Percentiles rank a stretch among this genome's conserved stretches.
phyloP scores from a whole-genome alignment of 1,284 basidiomycete genomes.

The Cutaneotrichosporon sp. region DNA sequence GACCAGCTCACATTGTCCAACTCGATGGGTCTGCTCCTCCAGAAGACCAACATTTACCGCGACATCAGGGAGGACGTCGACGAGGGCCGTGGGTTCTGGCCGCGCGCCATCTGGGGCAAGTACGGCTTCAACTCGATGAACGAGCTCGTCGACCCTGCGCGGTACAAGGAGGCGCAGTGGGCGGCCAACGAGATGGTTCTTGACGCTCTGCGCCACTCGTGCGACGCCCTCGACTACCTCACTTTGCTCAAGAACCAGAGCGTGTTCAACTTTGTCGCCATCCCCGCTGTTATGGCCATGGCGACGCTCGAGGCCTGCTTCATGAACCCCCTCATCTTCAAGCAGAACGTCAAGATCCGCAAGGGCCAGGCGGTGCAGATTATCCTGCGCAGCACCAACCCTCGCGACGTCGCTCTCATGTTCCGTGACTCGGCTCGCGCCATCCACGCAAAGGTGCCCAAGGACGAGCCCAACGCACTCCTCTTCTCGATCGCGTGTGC shows the following conservation, averaged over 20 bases:
- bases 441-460: conserved; percentile 74
- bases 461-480: conserved; percentile 82
- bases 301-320: conserved; percentile 88
- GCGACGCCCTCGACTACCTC: conserved; percentile 85
- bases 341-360: conserved; percentile 89
- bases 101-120: conserved; percentile 79
- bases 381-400: conserved; percentile 85
- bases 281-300: conserved; percentile 93
- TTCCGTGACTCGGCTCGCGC: conserved; percentile 76
- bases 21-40: conserved; percentile 92
- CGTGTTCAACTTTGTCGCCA: conserved; percentile 94
- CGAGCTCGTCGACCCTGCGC: conserved; percentile 48
- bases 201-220: conserved; percentile 79
- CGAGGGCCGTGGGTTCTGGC: conserved; percentile 88
- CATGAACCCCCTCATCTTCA: conserved; percentile 87
- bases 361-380: conserved; percentile 88
- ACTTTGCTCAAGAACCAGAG: conserved; percentile 80
- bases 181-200: conserved; percentile 83
- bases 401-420: conserved; percentile 81
- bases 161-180: conserved; percentile 64
- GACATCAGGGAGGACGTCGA: conserved; percentile 92
- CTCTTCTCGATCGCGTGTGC: conserved; percentile 72
- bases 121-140: conserved; percentile 60
- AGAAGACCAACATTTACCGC: conserved; percentile 97
- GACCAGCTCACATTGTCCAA: conserved; percentile 83